Evolutionary conservation across 78 protist species (phyloP).

Genomic region (Blattamonas nauphoetae): DNA sequence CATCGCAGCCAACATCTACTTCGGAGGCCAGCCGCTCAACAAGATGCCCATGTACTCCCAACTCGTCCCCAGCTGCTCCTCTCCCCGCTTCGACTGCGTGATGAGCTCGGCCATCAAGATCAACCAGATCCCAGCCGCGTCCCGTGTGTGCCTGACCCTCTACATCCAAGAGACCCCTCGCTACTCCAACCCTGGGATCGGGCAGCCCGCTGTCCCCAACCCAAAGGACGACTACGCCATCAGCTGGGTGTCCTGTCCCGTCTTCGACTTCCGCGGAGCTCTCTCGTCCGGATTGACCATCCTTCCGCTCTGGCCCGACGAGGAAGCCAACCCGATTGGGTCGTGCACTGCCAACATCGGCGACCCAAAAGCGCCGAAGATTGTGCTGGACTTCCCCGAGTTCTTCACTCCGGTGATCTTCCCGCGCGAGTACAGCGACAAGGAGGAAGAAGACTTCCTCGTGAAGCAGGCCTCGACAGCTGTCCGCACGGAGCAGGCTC

Average conservation of each 20-base stretch:
- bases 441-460: background rate
- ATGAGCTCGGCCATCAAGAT: background rate
- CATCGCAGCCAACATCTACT: background rate
- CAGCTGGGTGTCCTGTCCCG: background rate
- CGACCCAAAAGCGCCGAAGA: background rate
- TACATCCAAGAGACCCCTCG: background rate
- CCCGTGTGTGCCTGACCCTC: background rate
- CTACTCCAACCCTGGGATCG: background rate
- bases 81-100: background rate
- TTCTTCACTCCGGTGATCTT: background rate
- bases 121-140: background rate
- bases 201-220: background rate
- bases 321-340: constrained; percentile 1
- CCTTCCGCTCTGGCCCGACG: constrained; percentile 10
- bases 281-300: background rate
- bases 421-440: constrained; percentile 1
- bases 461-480: background rate
- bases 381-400: background rate
- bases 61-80: background rate
- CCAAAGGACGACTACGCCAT: background rate
- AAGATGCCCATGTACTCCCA: background rate
- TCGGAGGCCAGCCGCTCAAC: background rate
- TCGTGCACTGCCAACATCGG: constrained; percentile 6
- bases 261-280: constrained; percentile 1
- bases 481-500: background rate